Evolutionary conservation across 2,329 filamentous ascomycete genomes (phyloP).

Genomic region (Arthroderma sp.): DNA sequence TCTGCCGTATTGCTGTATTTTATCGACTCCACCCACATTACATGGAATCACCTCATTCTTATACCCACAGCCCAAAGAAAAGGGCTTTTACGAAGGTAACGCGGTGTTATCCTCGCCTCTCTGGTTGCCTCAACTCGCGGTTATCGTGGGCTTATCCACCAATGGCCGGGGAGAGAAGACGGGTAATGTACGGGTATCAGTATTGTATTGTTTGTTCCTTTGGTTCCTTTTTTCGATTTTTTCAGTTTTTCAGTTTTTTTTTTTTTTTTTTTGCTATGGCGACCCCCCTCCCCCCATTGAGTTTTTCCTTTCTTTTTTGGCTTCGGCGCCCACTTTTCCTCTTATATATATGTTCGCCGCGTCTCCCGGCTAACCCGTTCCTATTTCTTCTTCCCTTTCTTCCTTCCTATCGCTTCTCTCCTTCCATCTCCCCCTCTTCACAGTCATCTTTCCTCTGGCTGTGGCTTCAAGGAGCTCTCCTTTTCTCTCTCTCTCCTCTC

Average conservation of each 20-base stretch:
- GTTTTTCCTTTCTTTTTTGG: constrained; percentile 1
- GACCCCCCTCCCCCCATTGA: not conserved
- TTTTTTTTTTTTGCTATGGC: constrained; percentile 1
- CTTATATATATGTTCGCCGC: constrained; percentile 7
- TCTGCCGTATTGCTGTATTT: too few relatives aligned
- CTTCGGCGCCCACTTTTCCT: constrained; percentile 6
- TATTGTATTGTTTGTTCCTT: constrained; percentile 1
- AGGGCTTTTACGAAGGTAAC: too few relatives aligned
- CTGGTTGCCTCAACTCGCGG: too few relatives aligned
- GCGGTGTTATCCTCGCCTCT: too few relatives aligned
- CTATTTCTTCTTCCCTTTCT: constrained; percentile 7
- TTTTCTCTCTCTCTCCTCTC: constrained; percentile 1
- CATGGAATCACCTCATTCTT: too few relatives aligned
- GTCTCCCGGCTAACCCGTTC: constrained; percentile 3
- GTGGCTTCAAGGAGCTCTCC: not conserved
- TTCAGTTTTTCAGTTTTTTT: not conserved
- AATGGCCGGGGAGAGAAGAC: too few relatives aligned
- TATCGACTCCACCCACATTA: too few relatives aligned
- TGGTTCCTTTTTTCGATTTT: constrained; percentile 1
- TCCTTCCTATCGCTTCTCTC: constrained; percentile 1
- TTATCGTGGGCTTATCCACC: not conserved
- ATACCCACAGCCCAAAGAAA: too few relatives aligned
- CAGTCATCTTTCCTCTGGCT: not conserved
- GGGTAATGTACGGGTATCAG: too few relatives aligned
- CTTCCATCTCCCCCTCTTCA: constrained; percentile 5